Conservation (phyloP, 805 yeast species). For the Ogataea saltuana region DNA sequence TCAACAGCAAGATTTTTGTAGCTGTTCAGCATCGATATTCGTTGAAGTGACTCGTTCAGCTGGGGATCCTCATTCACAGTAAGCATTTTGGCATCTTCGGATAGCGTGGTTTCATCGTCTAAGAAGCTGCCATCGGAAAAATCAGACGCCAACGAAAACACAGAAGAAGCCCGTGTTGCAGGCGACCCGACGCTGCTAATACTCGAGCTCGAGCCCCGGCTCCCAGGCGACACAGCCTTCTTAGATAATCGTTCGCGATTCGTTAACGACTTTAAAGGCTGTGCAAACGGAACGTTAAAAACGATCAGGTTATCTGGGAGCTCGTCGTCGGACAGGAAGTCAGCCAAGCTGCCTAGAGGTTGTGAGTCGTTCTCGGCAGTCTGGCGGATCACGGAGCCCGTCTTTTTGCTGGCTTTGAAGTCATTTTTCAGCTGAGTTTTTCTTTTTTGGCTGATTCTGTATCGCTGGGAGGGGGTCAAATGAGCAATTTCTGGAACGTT, state of each 20-base stretch:
- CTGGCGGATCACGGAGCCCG: conserved; percentile 10
- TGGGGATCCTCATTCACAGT: conserved; percentile 35
- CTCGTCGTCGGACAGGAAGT: conserved; percentile 50
- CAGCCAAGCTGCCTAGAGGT: conserved; percentile 28
- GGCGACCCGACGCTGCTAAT: conserved; percentile 33
- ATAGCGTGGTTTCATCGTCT: conserved; percentile 27
- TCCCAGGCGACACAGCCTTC: conserved; percentile 5
- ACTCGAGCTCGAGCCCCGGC: conserved; percentile 10
- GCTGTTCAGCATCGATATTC: conserved; percentile 34
- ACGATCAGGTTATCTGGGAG: conserved; percentile 53
- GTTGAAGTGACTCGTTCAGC: conserved; percentile 40
- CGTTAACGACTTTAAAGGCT: conserved; percentile 46
- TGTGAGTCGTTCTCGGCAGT: conserved; percentile 11
- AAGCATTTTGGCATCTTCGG: conserved; percentile 39
- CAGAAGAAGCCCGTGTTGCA: conserved; percentile 46
- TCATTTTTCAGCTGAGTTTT: conserved; percentile 11
- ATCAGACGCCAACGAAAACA: conserved; percentile 41
- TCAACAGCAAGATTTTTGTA: conserved; percentile 13
- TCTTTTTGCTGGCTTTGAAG: neutral
- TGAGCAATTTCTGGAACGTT: conserved; percentile 2
- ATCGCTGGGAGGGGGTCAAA: conserved; percentile 33
- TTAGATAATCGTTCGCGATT: conserved; percentile 38
- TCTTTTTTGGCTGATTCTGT: conserved; percentile 27
- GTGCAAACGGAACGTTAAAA: conserved; percentile 66
- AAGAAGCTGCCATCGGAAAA: conserved; percentile 27